phyloP scores from a whole-genome alignment of 768 basidiomycete species.

The Amanita inopinata region DNA sequence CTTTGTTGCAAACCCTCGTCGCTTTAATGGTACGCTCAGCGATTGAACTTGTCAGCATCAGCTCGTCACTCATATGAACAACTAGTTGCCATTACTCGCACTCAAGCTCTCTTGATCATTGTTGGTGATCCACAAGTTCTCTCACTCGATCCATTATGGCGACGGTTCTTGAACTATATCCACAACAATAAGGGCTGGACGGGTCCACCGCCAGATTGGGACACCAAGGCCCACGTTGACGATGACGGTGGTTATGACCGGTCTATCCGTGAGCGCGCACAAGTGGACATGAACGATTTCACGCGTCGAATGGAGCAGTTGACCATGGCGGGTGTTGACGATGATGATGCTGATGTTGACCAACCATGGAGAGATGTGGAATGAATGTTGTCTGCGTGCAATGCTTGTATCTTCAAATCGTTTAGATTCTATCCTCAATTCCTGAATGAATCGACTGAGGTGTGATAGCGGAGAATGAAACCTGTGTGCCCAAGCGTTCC shows the following conservation, averaged over 20 bases:
- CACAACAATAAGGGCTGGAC: constrained; percentile 41
- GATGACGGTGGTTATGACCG: constrained; percentile 16
- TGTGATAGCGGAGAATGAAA: no score
- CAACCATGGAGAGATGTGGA: constrained; percentile 3
- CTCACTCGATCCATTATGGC: constrained; percentile 50
- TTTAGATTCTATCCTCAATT: no score
- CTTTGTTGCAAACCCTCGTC: constrained; percentile 44
- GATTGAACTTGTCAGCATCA: not conserved
- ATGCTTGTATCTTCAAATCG: not conserved
- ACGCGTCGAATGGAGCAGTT: constrained; percentile 19
- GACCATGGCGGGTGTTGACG: constrained; percentile 13
- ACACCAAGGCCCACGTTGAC: constrained; percentile 13
- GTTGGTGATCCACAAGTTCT: constrained; percentile 52
- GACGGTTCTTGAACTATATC: constrained; percentile 49
- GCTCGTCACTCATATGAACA: not conserved
- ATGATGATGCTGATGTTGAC: constrained; percentile 15
- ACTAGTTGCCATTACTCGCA: constrained; percentile 57
- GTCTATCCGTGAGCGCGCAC: constrained; percentile 15
- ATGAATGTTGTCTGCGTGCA: not conserved
- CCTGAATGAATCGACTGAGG: no score
- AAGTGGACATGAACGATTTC: constrained; percentile 26
- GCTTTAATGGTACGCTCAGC: constrained; percentile 43
- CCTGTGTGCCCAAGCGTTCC: no score
- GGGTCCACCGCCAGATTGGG: no score
- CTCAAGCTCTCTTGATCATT: constrained; percentile 52